These are phyloP conservation scores for Stylonectria norvegica DNA, from an alignment of 2,329 filamentous ascomycete species.

Conservation along the genomic window DNA sequence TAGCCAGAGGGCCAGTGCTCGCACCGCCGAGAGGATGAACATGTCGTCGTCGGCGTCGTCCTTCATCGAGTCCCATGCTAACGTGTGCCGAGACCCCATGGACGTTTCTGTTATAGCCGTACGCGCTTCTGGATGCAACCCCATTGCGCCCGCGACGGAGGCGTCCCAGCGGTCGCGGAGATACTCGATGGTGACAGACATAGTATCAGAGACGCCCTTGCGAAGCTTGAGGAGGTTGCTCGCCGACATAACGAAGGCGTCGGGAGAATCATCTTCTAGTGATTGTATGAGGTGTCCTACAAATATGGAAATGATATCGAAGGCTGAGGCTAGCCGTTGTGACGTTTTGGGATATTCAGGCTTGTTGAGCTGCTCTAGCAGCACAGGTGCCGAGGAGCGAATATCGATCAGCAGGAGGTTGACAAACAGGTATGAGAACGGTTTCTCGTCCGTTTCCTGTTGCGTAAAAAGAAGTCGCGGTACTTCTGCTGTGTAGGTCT, in stretches of 20 bases:
- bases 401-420: conserved; percentile 66
- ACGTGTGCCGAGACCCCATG: conserved; percentile 43
- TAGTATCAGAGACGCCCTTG: conserved; percentile 58
- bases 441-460: conserved; percentile 41
- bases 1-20: conserved; percentile 63
- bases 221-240: conserved; percentile 61
- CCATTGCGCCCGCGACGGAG: conserved; percentile 58
- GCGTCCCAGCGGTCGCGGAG: conserved; percentile 69
- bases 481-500: conserved; percentile 47
- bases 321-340: conserved; percentile 55
- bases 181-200: conserved; percentile 62
- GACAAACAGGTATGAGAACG: conserved; percentile 60
- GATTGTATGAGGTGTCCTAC: conserved; percentile 55
- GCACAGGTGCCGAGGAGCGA: conserved; percentile 57
- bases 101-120: conserved; percentile 40
- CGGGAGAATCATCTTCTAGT: conserved; percentile 46
- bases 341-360: conserved; percentile 50
- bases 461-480: conserved; percentile 52
- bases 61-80: conserved; percentile 58
- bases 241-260: conserved; percentile 47
- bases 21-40: conserved; percentile 56
- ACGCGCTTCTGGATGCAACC: conserved; percentile 57
- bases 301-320: conserved; percentile 61
- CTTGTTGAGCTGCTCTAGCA: conserved; percentile 57
- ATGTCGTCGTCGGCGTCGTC: conserved; percentile 51